phyloP scores from a whole-genome alignment of 768 basidiomycete genomes.

The Strobilomyces echinocephalus region DNA sequence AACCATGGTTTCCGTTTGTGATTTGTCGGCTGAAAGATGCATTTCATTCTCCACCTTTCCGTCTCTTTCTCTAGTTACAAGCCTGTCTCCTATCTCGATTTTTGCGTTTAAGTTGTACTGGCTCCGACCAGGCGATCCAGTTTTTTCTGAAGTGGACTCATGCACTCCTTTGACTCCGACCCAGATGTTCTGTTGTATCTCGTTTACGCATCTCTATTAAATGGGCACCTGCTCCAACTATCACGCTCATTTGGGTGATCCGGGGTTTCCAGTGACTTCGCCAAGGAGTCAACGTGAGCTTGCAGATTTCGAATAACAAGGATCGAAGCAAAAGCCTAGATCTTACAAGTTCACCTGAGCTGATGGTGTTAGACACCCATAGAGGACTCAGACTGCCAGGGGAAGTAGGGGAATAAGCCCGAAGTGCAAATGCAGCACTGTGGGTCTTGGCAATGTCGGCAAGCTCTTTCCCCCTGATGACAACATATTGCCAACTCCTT shows the following conservation, averaged over 20 bases:
- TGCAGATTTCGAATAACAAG: too few relatives aligned
- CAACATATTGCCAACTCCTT: too few relatives aligned
- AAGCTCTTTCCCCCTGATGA: too few relatives aligned
- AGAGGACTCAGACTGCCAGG: too few relatives aligned
- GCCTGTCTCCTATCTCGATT: slow-evolving; percentile 2
- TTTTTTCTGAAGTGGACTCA: slow-evolving; percentile 9
- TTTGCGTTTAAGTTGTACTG: slow-evolving; percentile 3
- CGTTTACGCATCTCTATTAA: neutral
- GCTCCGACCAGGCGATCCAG: neutral
- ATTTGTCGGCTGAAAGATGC: neutral
- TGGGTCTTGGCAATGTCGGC: too few relatives aligned
- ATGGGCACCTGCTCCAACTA: neutral
- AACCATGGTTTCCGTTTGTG: neutral
- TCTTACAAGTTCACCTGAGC: too few relatives aligned
- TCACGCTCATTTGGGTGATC: neutral
- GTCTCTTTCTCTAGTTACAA: slow-evolving; percentile 6
- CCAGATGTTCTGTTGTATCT: slow-evolving; percentile 18
- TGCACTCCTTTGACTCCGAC: slow-evolving; percentile 18
- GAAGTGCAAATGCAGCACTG: too few relatives aligned
- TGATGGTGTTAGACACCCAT: too few relatives aligned
- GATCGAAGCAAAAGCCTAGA: too few relatives aligned
- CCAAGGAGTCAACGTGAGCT: too few relatives aligned
- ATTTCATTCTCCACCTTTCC: neutral
- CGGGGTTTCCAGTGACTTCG: too few relatives aligned
- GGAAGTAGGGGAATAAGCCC: too few relatives aligned